phyloP scores from a whole-genome alignment of 352 stramenopile genomes.

The Globisporangium echinulatum region DNA sequence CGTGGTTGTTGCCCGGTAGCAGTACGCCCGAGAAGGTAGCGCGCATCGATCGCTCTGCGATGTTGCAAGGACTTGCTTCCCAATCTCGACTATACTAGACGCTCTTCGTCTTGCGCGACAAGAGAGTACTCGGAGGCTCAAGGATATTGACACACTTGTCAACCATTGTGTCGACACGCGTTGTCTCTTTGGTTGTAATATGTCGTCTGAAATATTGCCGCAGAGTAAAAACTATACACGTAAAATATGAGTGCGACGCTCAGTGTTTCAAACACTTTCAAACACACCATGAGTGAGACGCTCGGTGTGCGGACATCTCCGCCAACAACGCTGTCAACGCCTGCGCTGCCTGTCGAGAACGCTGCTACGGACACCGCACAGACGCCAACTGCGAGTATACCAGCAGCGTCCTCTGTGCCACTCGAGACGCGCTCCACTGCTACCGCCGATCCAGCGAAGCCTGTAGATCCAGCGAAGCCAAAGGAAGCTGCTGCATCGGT shows the following conservation, averaged over 20 bases:
- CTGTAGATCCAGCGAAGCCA: too few species aligned
- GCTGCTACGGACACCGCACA: too few species aligned
- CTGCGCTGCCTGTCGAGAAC: background rate
- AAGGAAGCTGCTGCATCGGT: conserved; percentile 3
- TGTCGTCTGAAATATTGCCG: background rate
- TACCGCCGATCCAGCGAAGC: too few species aligned
- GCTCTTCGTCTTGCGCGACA: too few species aligned
- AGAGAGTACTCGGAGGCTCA: too few species aligned
- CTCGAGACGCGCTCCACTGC: too few species aligned
- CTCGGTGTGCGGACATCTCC: background rate
- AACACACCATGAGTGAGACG: background rate
- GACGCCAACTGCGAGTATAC: background rate
- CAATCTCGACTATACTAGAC: too few species aligned
- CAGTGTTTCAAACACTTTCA: too few species aligned
- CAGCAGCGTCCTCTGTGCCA: conserved; percentile 2
- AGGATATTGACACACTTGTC: too few species aligned
- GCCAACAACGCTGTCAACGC: background rate
- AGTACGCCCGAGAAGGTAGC: conserved; percentile 8
- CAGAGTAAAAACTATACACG: background rate
- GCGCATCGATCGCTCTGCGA: background rate
- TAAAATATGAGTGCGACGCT: too few species aligned
- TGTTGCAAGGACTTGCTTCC: background rate
- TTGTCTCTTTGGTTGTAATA: too few species aligned
- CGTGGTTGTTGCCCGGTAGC: background rate
- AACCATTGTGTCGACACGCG: too few species aligned